phyloP scores from a whole-genome alignment of 805 yeast species.

The Isabelozyma heimii region DNA sequence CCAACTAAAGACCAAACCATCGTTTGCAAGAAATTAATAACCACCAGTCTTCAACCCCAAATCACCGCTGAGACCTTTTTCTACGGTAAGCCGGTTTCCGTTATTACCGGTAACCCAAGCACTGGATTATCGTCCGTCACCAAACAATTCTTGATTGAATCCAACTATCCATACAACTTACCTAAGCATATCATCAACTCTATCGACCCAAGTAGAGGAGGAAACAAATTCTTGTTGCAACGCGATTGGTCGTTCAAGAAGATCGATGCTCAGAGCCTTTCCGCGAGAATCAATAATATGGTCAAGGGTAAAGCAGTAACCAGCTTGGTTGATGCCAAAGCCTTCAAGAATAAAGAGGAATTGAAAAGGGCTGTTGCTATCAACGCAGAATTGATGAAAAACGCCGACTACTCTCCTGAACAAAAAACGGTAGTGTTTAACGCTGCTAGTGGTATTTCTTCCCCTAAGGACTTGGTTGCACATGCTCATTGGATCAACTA shows the following conservation, averaged over 20 bases:
- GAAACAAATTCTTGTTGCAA: conserved; percentile 32
- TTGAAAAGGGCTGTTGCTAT: conserved; percentile 11
- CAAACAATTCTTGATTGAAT: conserved; percentile 33
- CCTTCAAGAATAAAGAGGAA: conserved; percentile 4
- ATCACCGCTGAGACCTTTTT: conserved; percentile 28
- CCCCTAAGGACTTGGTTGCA: conserved; percentile 22
- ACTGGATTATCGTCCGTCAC: conserved; percentile 24
- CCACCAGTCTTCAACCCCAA: conserved; percentile 14
- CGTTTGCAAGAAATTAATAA: conserved; percentile 2
- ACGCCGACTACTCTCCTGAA: conserved; percentile 22
- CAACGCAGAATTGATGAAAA: conserved; percentile 22
- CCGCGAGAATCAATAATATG: conserved; percentile 23
- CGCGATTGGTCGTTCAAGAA: conserved; percentile 22
- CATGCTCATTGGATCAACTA: conserved; percentile 23
- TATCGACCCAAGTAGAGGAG: conserved; percentile 9
- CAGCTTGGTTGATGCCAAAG: conserved; percentile 5
- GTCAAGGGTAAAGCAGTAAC: conserved; percentile 30
- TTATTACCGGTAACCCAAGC: neutral
- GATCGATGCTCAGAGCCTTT: conserved; percentile 17
- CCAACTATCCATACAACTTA: conserved; percentile 40
- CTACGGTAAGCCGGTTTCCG: conserved; percentile 34
- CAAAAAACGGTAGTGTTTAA: conserved; percentile 30
- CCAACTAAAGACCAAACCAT: conserved; percentile 3
- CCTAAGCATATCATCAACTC: conserved; percentile 31
- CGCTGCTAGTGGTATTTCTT: conserved; percentile 25